Percentiles rank a stretch among this genome's conserved stretches.
Conservation (phyloP, 2,329 filamentous ascomycete genomes). For the Clarireedia paspali region DNA sequence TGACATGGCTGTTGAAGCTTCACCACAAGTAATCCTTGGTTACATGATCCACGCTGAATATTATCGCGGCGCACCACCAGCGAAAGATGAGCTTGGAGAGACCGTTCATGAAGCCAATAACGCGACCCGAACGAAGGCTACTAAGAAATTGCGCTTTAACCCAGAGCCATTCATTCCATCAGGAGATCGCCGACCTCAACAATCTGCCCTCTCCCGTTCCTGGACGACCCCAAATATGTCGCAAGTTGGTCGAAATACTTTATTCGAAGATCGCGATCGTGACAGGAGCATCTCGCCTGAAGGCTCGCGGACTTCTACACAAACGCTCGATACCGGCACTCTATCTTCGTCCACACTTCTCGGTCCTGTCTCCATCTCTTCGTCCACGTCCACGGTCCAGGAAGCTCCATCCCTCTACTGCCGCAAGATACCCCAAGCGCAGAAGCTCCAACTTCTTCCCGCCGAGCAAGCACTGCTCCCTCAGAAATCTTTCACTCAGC, state of each 20-base stretch:
- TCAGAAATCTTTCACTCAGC: conserved; percentile 56
- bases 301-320: conserved; percentile 34
- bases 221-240: conserved; percentile 22
- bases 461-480: conserved; percentile 65
- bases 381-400: conserved; percentile 23
- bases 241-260: conserved; percentile 22
- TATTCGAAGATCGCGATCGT: not conserved
- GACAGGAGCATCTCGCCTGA: conserved; percentile 24
- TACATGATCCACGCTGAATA: conserved; percentile 64
- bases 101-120: conserved; percentile 1
- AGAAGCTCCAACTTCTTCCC: conserved; percentile 56
- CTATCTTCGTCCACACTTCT: conserved; percentile 30
- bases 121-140: conserved; percentile 7
- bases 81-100: conserved; percentile 45
- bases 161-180: conserved; percentile 10
- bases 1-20: conserved; percentile 60
- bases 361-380: conserved; percentile 19
- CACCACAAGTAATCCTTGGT: conserved; percentile 64
- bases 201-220: conserved; percentile 21
- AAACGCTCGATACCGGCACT: conserved; percentile 51
- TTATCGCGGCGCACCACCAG: conserved; percentile 57
- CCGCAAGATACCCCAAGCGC: conserved; percentile 59
- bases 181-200: conserved; percentile 11
- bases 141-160: conserved; percentile 10
- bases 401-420: conserved; percentile 37